Evolutionary conservation across 306 rosid species (phyloP).

Genomic region (Herpetospermum pedunculosum): DNA sequence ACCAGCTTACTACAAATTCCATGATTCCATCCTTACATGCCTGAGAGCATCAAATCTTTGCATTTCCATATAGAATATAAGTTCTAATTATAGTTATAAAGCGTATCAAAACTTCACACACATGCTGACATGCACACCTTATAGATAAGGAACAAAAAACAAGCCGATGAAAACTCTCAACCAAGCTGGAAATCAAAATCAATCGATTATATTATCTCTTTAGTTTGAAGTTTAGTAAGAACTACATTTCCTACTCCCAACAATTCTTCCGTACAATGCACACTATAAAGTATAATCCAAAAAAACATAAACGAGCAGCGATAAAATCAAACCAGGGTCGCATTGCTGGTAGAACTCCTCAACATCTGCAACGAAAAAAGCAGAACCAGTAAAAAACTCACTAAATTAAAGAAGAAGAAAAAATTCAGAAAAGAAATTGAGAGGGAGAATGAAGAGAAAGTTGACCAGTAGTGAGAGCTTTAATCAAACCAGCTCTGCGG

Average conservation of each 20-base stretch:
- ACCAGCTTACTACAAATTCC: not conserved
- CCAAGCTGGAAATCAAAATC: not conserved
- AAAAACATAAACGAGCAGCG: not conserved
- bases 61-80: not conserved
- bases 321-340: constrained; percentile 10
- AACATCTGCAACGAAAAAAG: constrained; percentile 19
- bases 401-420: not conserved
- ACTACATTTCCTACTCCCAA: not conserved
- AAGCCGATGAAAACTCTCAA: not conserved
- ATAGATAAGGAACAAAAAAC: not conserved
- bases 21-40: too few species aligned
- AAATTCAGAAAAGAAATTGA: not conserved
- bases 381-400: not conserved
- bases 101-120: not conserved
- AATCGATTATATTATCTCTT: not conserved
- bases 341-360: constrained; percentile 25
- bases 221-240: not conserved
- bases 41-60: not conserved
- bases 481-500: constrained; percentile 32
- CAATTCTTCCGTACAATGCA: too few species aligned
- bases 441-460: not conserved
- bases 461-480: constrained; percentile 41
- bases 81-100: not conserved
- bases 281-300: not conserved
- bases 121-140: not conserved